phyloP scores from a whole-genome alignment of 2,329 filamentous ascomycete species.

The Xylaria polymorpha region DNA sequence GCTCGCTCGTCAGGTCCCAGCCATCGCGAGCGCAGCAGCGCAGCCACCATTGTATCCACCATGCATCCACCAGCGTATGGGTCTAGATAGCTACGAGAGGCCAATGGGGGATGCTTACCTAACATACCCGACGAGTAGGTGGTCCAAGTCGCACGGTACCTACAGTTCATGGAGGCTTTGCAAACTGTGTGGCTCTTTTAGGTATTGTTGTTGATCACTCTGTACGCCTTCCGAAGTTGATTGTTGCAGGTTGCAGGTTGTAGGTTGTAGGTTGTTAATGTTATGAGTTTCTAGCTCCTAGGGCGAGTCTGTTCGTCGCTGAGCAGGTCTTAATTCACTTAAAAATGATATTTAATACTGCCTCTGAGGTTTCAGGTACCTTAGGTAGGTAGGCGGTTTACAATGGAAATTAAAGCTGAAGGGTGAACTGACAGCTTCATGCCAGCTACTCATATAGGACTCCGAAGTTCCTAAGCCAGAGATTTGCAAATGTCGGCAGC shows the following conservation, averaged over 20 bases:
- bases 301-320: neutral
- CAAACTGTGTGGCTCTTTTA: neutral
- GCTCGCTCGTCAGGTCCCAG: conserved; percentile 15
- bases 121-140: neutral
- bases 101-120: conserved; percentile 22
- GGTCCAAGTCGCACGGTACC: no score
- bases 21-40: conserved; percentile 27
- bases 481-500: neutral
- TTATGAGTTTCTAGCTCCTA: neutral
- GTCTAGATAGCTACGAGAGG: neutral
- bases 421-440: no score
- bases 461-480: neutral
- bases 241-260: no score
- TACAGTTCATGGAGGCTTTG: neutral
- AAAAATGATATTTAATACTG: neutral
- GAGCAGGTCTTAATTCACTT: neutral
- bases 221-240: no score
- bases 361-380: no score
- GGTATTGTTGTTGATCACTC: no score
- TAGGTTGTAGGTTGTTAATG: neutral
- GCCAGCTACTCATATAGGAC: neutral
- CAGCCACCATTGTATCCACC: conserved; percentile 25
- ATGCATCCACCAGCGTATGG: neutral
- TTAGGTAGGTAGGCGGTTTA: neutral
- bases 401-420: neutral